Evolutionary conservation across 1,284 basidiomycete species (phyloP).

Genomic region (Ustilago vetiveriae): DNA sequence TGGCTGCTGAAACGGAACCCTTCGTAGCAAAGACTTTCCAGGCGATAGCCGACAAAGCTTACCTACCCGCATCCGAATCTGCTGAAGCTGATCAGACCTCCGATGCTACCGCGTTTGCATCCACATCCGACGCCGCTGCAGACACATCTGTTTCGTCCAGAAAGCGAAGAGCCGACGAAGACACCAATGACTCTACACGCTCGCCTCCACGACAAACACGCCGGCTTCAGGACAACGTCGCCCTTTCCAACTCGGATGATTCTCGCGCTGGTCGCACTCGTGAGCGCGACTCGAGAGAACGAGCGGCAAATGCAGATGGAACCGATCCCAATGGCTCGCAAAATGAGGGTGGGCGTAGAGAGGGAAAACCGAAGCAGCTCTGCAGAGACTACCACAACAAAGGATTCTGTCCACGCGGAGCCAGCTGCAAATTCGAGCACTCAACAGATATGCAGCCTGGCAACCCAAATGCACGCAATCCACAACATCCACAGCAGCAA

Average conservation of each 20-base stretch:
- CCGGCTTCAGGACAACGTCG: slow-evolving; percentile 19
- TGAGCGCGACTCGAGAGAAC: slow-evolving; percentile 36
- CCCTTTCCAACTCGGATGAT: slow-evolving; percentile 15
- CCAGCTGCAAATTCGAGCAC: slow-evolving; percentile 90
- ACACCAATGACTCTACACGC: slow-evolving; percentile 35
- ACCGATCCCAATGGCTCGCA: slow-evolving; percentile 22
- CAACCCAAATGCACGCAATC: slow-evolving; percentile 20
- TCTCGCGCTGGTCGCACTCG: slow-evolving; percentile 18
- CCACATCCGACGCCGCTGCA: slow-evolving; percentile 12
- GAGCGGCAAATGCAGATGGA: slow-evolving; percentile 12
- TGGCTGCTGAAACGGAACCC: slow-evolving; percentile 81
- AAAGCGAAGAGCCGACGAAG: slow-evolving; percentile 53
- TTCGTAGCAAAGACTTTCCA: slow-evolving; percentile 88
- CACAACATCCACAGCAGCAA: slow-evolving; percentile 16
- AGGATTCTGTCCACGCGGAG: slow-evolving; percentile 86
- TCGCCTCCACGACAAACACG: slow-evolving; percentile 45
- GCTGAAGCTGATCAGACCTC: slow-evolving; percentile 14
- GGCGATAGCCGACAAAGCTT: slow-evolving; percentile 69
- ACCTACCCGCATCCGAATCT: slow-evolving; percentile 26
- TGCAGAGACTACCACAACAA: slow-evolving; percentile 65
- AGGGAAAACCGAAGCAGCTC: slow-evolving; percentile 43
- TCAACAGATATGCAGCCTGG: slow-evolving; percentile 45
- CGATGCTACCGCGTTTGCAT: slow-evolving; percentile 10
- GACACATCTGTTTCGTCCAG: slow-evolving; percentile 18
- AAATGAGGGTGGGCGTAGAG: slow-evolving; percentile 15